Base-by-base conservation (phyloP, 75 land plant species). In the Pinus tabuliformis region DNA sequence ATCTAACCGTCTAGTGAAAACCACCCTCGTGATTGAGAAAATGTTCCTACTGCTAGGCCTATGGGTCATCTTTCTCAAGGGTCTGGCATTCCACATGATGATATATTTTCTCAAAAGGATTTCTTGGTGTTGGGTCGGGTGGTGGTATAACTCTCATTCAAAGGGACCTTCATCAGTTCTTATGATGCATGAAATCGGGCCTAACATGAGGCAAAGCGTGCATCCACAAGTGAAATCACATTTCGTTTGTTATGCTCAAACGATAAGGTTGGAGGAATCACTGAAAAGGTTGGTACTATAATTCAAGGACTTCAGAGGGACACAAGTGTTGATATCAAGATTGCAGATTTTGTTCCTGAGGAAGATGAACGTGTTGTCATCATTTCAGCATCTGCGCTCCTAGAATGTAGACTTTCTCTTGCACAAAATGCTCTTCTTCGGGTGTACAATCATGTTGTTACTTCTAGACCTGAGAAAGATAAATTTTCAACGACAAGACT, bases 241-340 rank as follows among this genome's bases (percentile, higher is more conserved):
- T 88, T 88, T 75, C 83, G 95, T 20, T 73, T 94, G 39, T 83
- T 94, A 75, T 94, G 97, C 72, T 72, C 77, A 36, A 82, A 80
- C 68, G 92, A 90, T 3, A 86, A 86, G 80, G 80, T 92, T 54
- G 97, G 97, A 59, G 83, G 88, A 64, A 72, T 92, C n/a, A 94
- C 92, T 63, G 97, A 95, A 76, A 94, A 92, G 77, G 95, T 87
- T 33, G 97, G 97, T 17, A 68, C 77, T 71, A 82, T 94, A 61
- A 75, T 94, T 5, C 91, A 76, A 78, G 59, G 73, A 0, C 80
- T 94, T 75, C 86, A 91, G 49, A 64, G 83, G 78, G 94, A 94
- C 45, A 94, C 97, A 33, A 91, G 95, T 42, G 85, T 88, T 80
- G 91, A 90, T 15, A 90, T 94, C 77, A 88, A 88, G 70, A 83